These are phyloP conservation scores for Mycena vulgaris DNA, from an alignment of 768 basidiomycete species.

Conservation along the genomic window DNA sequence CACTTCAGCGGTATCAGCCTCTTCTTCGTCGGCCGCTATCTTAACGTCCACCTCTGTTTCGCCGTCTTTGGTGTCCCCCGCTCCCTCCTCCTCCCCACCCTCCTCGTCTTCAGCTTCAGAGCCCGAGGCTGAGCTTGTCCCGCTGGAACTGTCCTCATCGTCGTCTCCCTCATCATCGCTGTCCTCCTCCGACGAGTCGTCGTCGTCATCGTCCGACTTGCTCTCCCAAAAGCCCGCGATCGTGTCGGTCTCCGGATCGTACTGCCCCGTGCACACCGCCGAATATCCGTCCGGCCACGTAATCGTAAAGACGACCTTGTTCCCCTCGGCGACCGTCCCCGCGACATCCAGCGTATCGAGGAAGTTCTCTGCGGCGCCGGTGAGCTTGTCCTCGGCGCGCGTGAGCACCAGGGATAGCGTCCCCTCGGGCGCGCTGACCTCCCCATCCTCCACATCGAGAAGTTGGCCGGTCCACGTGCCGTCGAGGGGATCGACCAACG, in stretches of 20 bases:
- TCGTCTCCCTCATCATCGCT: background rate
- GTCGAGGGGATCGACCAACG: slow-evolving; percentile 20
- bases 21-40: slow-evolving; percentile 6
- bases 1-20: background rate
- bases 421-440: background rate
- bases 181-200: background rate
- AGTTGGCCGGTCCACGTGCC: slow-evolving; percentile 31
- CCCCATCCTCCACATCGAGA: background rate
- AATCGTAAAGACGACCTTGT: slow-evolving; percentile 22
- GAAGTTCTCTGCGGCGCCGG: slow-evolving; percentile 23
- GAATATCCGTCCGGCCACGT: slow-evolving; percentile 20
- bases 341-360: slow-evolving; percentile 2
- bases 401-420: slow-evolving; percentile 26
- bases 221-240: slow-evolving; percentile 24
- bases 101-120: no score
- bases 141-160: no score
- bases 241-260: slow-evolving; percentile 23
- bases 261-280: slow-evolving; percentile 26
- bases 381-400: slow-evolving; percentile 21
- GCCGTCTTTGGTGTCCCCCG: background rate
- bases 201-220: background rate
- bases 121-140: background rate
- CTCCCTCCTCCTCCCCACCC: background rate
- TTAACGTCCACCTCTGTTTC: background rate
- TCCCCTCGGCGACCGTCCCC: slow-evolving; percentile 25